These are phyloP conservation scores for Cladosporium sp. DNA, from an alignment of 2,329 filamentous ascomycete genomes.

Conservation along the genomic window DNA sequence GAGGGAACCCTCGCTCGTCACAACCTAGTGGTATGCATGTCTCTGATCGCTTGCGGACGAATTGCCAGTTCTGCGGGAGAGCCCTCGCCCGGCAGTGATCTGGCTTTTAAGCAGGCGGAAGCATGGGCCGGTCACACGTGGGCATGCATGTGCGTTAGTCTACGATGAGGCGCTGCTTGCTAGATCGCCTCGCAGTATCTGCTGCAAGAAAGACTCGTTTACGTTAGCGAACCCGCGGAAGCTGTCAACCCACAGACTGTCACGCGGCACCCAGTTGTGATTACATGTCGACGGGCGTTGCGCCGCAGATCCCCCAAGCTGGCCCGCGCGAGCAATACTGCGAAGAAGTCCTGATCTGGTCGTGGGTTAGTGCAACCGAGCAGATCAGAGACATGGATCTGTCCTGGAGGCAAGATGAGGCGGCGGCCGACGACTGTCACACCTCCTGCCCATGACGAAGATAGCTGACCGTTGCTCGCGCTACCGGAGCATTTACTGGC, in stretches of 20 bases:
- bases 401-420: background rate
- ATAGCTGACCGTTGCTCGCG: too few relatives aligned
- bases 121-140: background rate
- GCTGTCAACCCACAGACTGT: background rate
- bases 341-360: background rate
- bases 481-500: background rate
- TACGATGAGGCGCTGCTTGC: background rate
- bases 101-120: background rate
- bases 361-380: background rate
- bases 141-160: background rate
- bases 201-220: too few relatives aligned
- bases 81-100: background rate
- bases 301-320: background rate
- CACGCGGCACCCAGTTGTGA: background rate
- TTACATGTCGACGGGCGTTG: background rate
- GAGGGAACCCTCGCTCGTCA: background rate
- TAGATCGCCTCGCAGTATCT: background rate
- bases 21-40: slow-evolving; percentile 1
- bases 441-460: too few relatives aligned
- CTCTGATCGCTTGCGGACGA: slow-evolving; percentile 2
- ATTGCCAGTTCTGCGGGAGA: background rate
- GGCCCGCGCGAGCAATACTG: background rate
- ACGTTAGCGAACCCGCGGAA: too few relatives aligned
- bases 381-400: background rate
- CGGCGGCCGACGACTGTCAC: background rate